Percentiles rank a stretch among this genome's conserved stretches.
Evolutionary conservation across 768 basidiomycete genomes (phyloP).

Genomic region (Mycena kentingensis): DNA sequence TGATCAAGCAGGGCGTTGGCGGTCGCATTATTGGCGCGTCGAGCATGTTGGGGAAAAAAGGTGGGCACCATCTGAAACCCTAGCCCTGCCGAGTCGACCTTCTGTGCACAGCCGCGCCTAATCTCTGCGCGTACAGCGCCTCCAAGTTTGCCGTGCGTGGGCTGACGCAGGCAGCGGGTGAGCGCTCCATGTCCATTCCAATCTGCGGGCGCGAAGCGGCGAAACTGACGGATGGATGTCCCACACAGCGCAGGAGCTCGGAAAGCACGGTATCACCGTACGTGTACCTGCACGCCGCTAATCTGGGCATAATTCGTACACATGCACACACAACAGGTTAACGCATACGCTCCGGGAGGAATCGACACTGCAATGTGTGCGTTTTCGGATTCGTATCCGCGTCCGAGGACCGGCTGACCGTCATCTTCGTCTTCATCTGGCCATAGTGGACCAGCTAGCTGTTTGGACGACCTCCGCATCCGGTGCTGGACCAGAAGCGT

Average conservation of each 20-base stretch:
- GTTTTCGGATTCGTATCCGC: not conserved
- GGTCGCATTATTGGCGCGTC: conserved; percentile 39
- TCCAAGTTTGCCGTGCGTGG: conserved; percentile 31
- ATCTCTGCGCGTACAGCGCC: conserved; percentile 25
- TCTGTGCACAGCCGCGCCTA: conserved; percentile 10
- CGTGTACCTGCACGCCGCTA: too few relatives aligned
- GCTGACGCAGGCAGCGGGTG: conserved; percentile 14
- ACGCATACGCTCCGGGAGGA: conserved; percentile 30
- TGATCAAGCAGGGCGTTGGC: conserved; percentile 40
- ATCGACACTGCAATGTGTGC: conserved; percentile 23
- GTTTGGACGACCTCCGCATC: not conserved
- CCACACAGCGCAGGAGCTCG: conserved; percentile 22
- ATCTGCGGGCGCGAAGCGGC: not conserved
- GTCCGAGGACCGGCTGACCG: not conserved
- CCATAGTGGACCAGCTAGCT: not conserved
- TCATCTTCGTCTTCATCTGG: not conserved
- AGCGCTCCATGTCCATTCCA: not conserved
- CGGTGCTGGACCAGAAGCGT: not conserved
- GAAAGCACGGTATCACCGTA: conserved; percentile 27
- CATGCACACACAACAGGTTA: too few relatives aligned
- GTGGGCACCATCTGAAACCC: conserved; percentile 1
- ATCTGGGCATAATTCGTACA: too few relatives aligned
- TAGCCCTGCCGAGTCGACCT: not conserved
- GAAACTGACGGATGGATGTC: not conserved
- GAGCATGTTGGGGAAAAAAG: conserved; percentile 18